phyloP scores from a whole-genome alignment of 805 yeast genomes.

The Zygoascus bituminiphila region DNA sequence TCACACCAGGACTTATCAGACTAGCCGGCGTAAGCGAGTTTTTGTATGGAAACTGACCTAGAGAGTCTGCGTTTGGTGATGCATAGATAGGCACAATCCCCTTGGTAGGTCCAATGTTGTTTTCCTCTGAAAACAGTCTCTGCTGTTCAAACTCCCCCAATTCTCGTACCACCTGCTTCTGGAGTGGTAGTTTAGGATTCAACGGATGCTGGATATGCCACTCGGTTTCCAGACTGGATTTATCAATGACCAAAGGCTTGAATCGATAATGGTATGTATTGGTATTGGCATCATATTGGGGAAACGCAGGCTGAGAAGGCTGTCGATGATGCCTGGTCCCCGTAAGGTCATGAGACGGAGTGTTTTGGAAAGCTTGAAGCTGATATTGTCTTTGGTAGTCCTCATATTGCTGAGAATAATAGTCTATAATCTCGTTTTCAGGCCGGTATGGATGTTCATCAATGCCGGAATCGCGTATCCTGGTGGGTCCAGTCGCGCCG shows the following conservation, averaged over 20 bases:
- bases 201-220: neutral
- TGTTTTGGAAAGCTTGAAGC: neutral
- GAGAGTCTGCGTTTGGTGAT: conserved; percentile 17
- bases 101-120: neutral
- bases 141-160: neutral
- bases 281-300: neutral
- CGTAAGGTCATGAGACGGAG: too few relatives aligned
- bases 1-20: neutral
- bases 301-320: neutral
- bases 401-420: neutral
- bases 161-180: neutral
- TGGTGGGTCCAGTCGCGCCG: neutral
- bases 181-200: neutral
- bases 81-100: conserved; percentile 22
- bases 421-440: neutral
- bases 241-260: neutral
- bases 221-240: neutral
- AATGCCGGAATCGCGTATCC: too few relatives aligned
- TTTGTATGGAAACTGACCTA: conserved; percentile 24
- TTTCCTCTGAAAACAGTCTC: neutral
- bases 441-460: neutral
- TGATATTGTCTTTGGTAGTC: neutral
- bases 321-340: neutral
- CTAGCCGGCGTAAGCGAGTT: conserved; percentile 23
- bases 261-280: neutral